A percentile compares a stretch with the other conserved stretches of the same genome.
Evolutionary conservation across 768 basidiomycete genomes (phyloP).

Genomic region (Tephrocybe rancida): DNA sequence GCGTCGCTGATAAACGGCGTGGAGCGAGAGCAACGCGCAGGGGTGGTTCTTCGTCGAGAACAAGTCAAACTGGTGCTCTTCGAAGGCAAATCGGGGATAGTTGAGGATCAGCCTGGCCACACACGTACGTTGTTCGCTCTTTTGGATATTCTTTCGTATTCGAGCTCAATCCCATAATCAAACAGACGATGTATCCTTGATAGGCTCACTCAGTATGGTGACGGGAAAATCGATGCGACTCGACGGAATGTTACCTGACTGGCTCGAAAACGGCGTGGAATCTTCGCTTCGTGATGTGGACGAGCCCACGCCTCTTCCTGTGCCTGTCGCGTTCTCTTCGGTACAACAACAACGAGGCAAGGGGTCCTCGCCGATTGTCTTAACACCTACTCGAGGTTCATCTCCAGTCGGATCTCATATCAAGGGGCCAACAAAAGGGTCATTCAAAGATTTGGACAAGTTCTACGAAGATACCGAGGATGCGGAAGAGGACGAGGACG

Average conservation of each 20-base stretch:
- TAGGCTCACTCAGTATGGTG: conserved; percentile 72
- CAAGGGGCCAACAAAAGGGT: conserved; percentile 39
- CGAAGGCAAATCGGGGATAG: conserved; percentile 63
- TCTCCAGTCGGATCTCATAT: conserved; percentile 46
- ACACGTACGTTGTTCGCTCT: conserved; percentile 26
- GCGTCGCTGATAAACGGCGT: conserved; percentile 33
- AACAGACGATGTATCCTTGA: conserved; percentile 41
- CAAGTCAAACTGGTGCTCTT: conserved; percentile 83
- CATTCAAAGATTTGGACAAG: conserved; percentile 66
- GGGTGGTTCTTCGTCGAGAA: conserved; percentile 80
- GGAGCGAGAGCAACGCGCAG: conserved; percentile 51
- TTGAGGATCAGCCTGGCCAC: conserved; percentile 38
- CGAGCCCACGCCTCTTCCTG: conserved; percentile 48
- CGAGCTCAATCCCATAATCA: conserved; percentile 6
- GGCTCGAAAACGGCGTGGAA: conserved; percentile 88
- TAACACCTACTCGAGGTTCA: conserved; percentile 53
- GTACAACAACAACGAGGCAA: conserved; percentile 20
- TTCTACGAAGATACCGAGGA: conserved; percentile 65
- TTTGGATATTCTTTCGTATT: background rate
- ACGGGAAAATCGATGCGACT: conserved; percentile 55
- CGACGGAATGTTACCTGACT: conserved; percentile 70
- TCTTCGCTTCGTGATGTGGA: conserved; percentile 69
- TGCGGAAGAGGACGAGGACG: conserved; percentile 25
- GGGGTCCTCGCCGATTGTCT: conserved; percentile 49
- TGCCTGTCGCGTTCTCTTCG: conserved; percentile 43